Evolutionary conservation across 169 alveolate species (phyloP), one percentile per base, ranked within the genome.

Genomic region (Eimeria necatrix): DNA sequence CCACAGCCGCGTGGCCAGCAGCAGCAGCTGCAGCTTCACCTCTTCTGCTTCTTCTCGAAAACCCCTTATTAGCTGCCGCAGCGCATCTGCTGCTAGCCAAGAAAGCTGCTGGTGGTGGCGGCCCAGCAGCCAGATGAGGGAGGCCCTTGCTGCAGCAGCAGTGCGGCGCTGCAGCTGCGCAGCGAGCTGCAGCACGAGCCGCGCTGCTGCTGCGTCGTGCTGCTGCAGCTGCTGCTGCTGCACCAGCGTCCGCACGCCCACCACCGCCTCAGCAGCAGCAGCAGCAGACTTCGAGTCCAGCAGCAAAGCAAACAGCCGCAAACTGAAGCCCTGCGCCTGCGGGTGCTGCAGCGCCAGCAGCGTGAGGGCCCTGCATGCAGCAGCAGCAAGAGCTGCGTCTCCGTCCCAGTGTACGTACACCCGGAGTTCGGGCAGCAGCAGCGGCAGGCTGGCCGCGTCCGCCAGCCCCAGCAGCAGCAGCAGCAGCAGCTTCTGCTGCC

Each of bases 81-180:
- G 53, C 20, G 68, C 61, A 56, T 96, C 97, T 4, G 96, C 94
- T 10, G 96, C 92, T 2, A 95, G 76, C 74, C 84, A 95, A 7
- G 97, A 95, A 6, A 96, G 78, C 9, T 92, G 59, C 2, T 61
- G 49, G 41, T 94, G 96, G 61, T 95, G 91, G 71, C 81, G 24
- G 16, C 97, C 97, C 41, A 96, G 71, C 26, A 96, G 76, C 97
- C 97, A 96, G 8, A 96, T 52, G 22, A 96, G 85, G 4, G 96
- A 80, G 10, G 96, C 97, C 26, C 96, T 81, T 9, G 95, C 97
- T 6, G 81, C 49, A 26, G 97, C 96, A 9, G 89, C 49, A 8
- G 52, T 22, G 14, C 71, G n/a, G 7, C 64, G 74, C 14, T 56
- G 32, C 10, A 90, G 53, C 48, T 90, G 94, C 5, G 76, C 26